Evolutionary conservation across 1,284 basidiomycete species (phyloP).

Genomic region (Stereum hirsutum): DNA sequence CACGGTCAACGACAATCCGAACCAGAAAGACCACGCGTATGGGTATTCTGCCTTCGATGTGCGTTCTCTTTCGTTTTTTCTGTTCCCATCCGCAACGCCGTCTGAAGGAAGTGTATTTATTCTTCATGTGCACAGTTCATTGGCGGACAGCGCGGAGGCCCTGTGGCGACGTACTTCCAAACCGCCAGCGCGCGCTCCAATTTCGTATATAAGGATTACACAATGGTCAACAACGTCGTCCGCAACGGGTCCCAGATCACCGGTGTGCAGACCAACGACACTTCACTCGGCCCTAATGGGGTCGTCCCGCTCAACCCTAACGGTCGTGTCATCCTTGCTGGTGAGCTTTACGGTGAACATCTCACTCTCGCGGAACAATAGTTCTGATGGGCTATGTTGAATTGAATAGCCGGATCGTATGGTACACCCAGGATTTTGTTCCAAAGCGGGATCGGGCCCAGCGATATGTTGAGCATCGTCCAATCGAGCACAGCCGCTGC

Average conservation of each 20-base stretch:
- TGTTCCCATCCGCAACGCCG: not conserved
- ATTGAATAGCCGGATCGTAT: constrained; percentile 40
- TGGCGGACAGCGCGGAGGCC: constrained; percentile 47
- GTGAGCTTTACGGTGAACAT: too few species aligned
- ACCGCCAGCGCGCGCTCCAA: constrained; percentile 45
- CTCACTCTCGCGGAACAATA: too few species aligned
- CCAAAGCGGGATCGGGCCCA: constrained; percentile 53
- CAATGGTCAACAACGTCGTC: constrained; percentile 41
- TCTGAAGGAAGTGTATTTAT: too few species aligned
- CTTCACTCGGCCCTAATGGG: constrained; percentile 41
- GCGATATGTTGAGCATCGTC: constrained; percentile 47
- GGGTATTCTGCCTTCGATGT: constrained; percentile 51
- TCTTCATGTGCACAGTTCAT: constrained; percentile 31
- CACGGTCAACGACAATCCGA: constrained; percentile 46
- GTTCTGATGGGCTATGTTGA: too few species aligned
- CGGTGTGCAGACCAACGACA: constrained; percentile 55
- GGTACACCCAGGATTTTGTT: constrained; percentile 53
- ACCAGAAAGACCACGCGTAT: constrained; percentile 49
- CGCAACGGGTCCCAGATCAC: constrained; percentile 49
- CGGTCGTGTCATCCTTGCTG: constrained; percentile 52
- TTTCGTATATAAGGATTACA: constrained; percentile 40
- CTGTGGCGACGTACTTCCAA: constrained; percentile 50
- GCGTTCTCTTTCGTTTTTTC: constrained; percentile 13
- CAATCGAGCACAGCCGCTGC: constrained; percentile 33
- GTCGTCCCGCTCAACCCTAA: constrained; percentile 45